Percentiles rank a stretch among this genome's conserved stretches.
Conservation (phyloP, 441 rosid genomes). For the Aleurites moluccanus region DNA sequence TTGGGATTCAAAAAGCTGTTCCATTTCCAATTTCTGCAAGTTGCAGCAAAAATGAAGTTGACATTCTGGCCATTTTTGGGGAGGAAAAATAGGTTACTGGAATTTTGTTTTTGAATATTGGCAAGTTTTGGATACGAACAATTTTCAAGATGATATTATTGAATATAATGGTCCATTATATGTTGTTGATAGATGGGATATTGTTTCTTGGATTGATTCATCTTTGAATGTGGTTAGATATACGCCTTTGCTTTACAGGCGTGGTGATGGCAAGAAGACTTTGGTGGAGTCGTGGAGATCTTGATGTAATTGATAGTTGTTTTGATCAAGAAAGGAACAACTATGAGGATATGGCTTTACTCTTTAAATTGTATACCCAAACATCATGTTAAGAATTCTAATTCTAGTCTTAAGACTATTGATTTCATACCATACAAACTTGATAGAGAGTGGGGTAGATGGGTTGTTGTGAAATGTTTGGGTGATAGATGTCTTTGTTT, state of each 20-base stretch:
- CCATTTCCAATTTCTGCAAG: no score
- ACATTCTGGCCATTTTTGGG: no score
- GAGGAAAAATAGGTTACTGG: no score
- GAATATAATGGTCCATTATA: constrained; percentile 49
- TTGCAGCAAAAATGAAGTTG: no score
- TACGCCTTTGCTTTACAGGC: constrained; percentile 45
- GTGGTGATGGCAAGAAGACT: constrained; percentile 60
- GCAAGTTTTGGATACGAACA: no score
- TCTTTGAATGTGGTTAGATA: constrained; percentile 29
- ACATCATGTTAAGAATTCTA: no score
- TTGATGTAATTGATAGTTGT: constrained; percentile 45
- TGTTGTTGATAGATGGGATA: constrained; percentile 69
- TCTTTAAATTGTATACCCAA: no score
- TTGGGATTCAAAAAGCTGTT: no score
- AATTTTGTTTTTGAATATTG: not conserved
- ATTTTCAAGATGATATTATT: constrained; percentile 60
- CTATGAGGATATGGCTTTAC: no score
- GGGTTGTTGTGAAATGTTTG: constrained; percentile 55
- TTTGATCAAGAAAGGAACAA: no score
- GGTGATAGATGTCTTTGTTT: constrained; percentile 53
- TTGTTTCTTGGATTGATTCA: constrained; percentile 44
- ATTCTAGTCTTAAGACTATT: constrained; percentile 38
- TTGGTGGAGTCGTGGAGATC: constrained; percentile 68
- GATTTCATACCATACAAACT: constrained; percentile 58
- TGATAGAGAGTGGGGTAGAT: constrained; percentile 44